Evolutionary conservation across 2,329 filamentous ascomycete genomes (phyloP).

Genomic region (Penicillium sp.): DNA sequence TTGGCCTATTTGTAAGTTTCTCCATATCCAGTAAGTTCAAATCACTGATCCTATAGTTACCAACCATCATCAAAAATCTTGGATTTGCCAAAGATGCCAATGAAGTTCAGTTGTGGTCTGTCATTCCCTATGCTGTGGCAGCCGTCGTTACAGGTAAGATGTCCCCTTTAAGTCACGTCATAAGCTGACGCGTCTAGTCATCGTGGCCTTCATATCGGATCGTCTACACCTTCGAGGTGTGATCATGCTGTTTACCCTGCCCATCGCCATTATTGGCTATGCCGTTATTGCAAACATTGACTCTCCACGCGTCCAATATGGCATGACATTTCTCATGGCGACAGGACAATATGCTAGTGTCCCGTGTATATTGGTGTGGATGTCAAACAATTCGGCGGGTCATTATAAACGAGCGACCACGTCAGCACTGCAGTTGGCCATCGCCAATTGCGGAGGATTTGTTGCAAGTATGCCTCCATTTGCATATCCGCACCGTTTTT

Average conservation of each 20-base stretch:
- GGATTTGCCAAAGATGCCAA: slow-evolving; percentile 56
- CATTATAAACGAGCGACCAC: slow-evolving; percentile 72
- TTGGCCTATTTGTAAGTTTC: slow-evolving; percentile 59
- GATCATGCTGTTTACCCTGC: slow-evolving; percentile 63
- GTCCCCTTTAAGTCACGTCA: neutral
- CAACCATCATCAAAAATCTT: slow-evolving; percentile 63
- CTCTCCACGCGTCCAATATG: slow-evolving; percentile 57
- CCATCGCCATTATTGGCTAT: slow-evolving; percentile 66
- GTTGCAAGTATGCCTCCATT: slow-evolving; percentile 54
- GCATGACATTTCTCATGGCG: slow-evolving; percentile 68
- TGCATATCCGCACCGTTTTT: neutral
- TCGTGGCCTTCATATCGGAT: slow-evolving; percentile 59
- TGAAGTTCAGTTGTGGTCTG: slow-evolving; percentile 62
- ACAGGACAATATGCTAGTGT: slow-evolving; percentile 64
- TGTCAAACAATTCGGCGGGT: slow-evolving; percentile 66
- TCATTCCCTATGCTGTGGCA: slow-evolving; percentile 64
- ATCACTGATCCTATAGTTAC: slow-evolving; percentile 45
- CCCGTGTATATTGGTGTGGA: slow-evolving; percentile 64
- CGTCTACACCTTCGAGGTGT: slow-evolving; percentile 59
- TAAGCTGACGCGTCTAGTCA: slow-evolving; percentile 18
- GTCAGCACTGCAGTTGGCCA: slow-evolving; percentile 63
- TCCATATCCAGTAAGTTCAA: fast-evolving
- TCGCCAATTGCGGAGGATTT: slow-evolving; percentile 68
- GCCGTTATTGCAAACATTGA: slow-evolving; percentile 60
- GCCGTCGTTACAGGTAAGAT: slow-evolving; percentile 53